phyloP scores from a whole-genome alignment of 2,329 filamentous ascomycete genomes.

The Lasiodiplodia gonubiensis region DNA sequence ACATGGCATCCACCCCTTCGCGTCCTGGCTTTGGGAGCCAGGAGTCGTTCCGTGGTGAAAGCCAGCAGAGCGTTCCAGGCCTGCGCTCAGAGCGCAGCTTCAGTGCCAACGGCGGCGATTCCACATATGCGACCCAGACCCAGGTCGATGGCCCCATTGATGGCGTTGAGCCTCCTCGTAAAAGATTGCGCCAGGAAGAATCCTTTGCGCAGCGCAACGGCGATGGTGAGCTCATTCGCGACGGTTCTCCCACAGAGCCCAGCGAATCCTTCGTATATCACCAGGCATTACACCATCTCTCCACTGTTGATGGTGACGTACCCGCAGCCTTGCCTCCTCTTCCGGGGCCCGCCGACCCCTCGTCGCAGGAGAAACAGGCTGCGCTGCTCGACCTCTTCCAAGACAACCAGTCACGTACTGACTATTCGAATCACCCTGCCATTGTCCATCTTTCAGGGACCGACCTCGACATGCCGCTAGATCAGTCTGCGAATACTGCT shows the following conservation, averaged over 20 bases:
- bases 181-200: conserved; percentile 67
- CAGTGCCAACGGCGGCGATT: conserved; percentile 64
- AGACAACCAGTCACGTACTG: conserved; percentile 63
- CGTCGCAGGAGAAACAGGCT: conserved; percentile 79
- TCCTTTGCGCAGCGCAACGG: conserved; percentile 49
- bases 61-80: conserved; percentile 77
- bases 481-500: conserved; percentile 85
- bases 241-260: conserved; percentile 73
- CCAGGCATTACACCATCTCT: conserved; percentile 54
- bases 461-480: conserved; percentile 91
- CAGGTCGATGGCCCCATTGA: conserved; percentile 46
- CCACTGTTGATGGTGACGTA: conserved; percentile 57
- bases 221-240: conserved; percentile 67
- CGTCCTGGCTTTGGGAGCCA: conserved; percentile 68
- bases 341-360: conserved; percentile 62
- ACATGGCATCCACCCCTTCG: conserved; percentile 74
- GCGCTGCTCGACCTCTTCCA: conserved; percentile 74
- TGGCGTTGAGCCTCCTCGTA: conserved; percentile 77
- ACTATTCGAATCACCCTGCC: conserved; percentile 76
- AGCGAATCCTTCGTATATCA: conserved; percentile 78
- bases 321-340: conserved; percentile 69
- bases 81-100: conserved; percentile 78
- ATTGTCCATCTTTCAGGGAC: conserved; percentile 75
- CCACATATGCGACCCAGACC: conserved; percentile 66
- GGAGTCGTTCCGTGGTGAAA: conserved; percentile 72